These are phyloP conservation scores for Bremia lactucae DNA, from an alignment of 352 stramenopile species.

Conservation along the genomic window DNA sequence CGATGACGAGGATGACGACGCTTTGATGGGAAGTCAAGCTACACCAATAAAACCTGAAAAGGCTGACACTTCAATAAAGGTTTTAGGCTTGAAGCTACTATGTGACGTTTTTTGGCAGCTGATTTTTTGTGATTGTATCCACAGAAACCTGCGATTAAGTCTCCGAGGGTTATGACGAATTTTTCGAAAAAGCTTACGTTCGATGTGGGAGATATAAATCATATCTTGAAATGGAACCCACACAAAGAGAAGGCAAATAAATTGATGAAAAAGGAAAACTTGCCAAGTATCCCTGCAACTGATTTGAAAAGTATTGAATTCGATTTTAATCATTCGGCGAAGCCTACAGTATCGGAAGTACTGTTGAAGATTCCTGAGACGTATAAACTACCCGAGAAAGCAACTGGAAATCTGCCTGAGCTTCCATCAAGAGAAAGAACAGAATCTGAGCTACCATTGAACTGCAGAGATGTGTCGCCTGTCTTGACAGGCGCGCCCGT, in stretches of 20 bases:
- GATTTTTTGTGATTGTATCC: too few relatives aligned
- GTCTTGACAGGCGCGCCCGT: background rate
- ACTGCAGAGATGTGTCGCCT: constrained; percentile 1
- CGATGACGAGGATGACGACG: constrained; percentile 38
- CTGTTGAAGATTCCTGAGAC: background rate
- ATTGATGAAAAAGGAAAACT: constrained; percentile 2
- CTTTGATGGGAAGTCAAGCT: constrained; percentile 17
- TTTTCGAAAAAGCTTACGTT: constrained; percentile 10
- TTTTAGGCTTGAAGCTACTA: too few relatives aligned
- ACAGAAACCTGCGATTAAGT: constrained; percentile 1
- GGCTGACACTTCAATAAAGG: constrained; percentile 12
- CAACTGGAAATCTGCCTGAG: background rate
- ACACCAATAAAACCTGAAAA: constrained; percentile 12
- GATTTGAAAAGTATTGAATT: too few relatives aligned
- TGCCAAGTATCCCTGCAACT: background rate
- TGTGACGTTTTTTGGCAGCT: too few relatives aligned
- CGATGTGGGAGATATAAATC: constrained; percentile 13
- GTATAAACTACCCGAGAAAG: constrained; percentile 6
- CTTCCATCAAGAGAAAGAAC: background rate
- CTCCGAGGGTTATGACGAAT: constrained; percentile 2
- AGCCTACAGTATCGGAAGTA: background rate
- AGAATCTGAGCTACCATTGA: background rate
- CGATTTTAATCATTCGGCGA: constrained; percentile 2
- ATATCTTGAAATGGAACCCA: constrained; percentile 21
- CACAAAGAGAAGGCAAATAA: constrained; percentile 3